These are phyloP conservation scores for Fagopyrum homotropicum DNA, from an alignment of 148 eudicot species.

Conservation along the genomic window DNA sequence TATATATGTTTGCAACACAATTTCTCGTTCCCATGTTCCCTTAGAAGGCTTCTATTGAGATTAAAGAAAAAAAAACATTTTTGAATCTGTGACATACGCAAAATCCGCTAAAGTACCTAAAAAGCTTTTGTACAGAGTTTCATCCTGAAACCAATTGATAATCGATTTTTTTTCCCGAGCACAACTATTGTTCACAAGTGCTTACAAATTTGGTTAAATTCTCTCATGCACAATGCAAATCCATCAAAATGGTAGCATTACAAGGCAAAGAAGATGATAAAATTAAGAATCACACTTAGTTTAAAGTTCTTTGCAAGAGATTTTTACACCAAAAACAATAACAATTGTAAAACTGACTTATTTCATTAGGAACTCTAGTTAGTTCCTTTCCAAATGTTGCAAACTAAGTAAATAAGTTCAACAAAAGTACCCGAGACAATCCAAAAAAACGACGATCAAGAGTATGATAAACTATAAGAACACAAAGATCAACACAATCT, in stretches of 20 bases:
- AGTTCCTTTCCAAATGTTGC: background rate
- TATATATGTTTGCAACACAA: no score
- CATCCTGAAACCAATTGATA: no score
- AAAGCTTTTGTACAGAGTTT: no score
- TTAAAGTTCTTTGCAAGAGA: background rate
- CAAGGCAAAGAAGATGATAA: background rate
- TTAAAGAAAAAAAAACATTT: no score
- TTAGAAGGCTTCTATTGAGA: no score
- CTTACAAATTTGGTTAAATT: no score
- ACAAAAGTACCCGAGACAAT: slow-evolving; percentile 1
- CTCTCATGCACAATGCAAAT: background rate
- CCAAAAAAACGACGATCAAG: slow-evolving; percentile 2
- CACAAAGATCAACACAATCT: background rate
- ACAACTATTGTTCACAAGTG: no score
- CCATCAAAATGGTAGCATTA: background rate
- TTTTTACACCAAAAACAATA: background rate
- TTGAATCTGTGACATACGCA: no score
- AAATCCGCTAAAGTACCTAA: no score
- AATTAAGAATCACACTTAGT: background rate
- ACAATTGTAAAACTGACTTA: slow-evolving; percentile 2
- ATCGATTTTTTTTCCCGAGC: no score
- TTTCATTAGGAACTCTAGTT: slow-evolving; percentile 11
- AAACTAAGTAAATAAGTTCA: slow-evolving; percentile 5
- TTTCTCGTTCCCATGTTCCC: no score
- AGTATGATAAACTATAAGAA: slow-evolving; percentile 11